Base-by-base conservation (phyloP, 2,329 filamentous ascomycete genomes). In the Tolypocladium tundrense region DNA sequence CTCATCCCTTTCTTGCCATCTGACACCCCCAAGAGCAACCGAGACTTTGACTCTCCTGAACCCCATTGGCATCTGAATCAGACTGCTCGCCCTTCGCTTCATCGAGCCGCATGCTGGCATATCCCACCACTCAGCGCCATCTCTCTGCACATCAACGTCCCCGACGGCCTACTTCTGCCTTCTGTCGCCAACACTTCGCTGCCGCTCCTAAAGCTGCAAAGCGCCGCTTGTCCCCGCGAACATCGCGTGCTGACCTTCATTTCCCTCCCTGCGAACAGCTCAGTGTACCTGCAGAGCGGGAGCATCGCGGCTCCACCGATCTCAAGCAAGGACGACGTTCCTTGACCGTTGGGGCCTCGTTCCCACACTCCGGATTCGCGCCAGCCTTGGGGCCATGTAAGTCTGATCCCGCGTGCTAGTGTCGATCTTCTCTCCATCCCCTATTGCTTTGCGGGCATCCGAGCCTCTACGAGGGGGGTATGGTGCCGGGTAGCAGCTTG, bases 41-140 rank as follows among this genome's bases (percentile, higher is more conserved):
- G 61, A 70, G 62, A 69, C 67, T 61, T 62, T 67, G 64, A 64
- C 65, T 65, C 61, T 66, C 61, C 62, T 57, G 56, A 68, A 65
- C 64, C 63, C 65, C 60, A 60, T 60, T 56, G 58, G 45, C 54
- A 62, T 61, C 61, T 65, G 64, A 61, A 62, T 64, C 62, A 66
- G 53, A 56, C 60, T 58, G 59, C 55, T 57, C 50, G 58, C 61
- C 61, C 61, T 66, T 60, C 61, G 56, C 56, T 42, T 53, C 8
- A 27, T 41, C 37, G 50, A 51, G 41, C 56, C 58, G 51, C 48
- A 55, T 54, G 24, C 55, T 33, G 48, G 55, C 42, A 27, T 41
- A 53, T 40, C 31, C 50, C 42, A 63, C 62, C 62, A 62, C 58
- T 55, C 50, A 57, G 19, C 62, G 60, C 58, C 61, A 58, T 60